Evolutionary conservation across 2,329 filamentous ascomycete genomes (phyloP), one percentile per base, ranked within the genome.

Genomic region (Emergomyces pasteurianus): DNA sequence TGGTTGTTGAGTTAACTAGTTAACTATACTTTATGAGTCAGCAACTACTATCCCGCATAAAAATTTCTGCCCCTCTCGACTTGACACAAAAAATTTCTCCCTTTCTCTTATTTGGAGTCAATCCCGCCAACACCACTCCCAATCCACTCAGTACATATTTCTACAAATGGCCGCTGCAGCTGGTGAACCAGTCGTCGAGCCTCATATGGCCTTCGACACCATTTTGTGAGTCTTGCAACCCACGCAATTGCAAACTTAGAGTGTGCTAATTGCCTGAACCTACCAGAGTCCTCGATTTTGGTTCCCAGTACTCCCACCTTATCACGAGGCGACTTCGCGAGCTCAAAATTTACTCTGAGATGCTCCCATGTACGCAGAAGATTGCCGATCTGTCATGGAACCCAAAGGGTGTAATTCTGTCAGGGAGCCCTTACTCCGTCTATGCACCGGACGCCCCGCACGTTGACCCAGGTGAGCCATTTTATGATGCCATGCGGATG

Each of bases 331-430:
- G 89, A 40, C 81, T 95, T 34, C 83, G 90, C 67, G 84, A 88
- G 67, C 82, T 95, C 75, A 87, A 87, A 77, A 83, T 95, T 73
- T 96, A 89, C 79, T 85, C 85, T 63, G 91, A 96, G 78, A 88
- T 95, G 86, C 84, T 95, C 50, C 89, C 89, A 26, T 95, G 91
- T 61, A 95, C 87, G 53, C 86, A 88, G 69, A 92, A 92, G 79
- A 75, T 95, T 26, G 78, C 83, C 7, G 89, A 94, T 60, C 81
- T 96, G 40, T 72, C 80, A 54, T 95, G 83, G 80, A 90, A 85
- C 71, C 92, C 92, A 23, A 88, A 87, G 71, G 92, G 92, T 67
- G 85, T 97, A 65, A 88, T 95, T 61, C 78, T 92, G 10, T 88
- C 84, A 9, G 88, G 87, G 64, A 86, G 87, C 47, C 83, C 83